phyloP scores from a whole-genome alignment of 345 rosid species.

The Salix udensis region DNA sequence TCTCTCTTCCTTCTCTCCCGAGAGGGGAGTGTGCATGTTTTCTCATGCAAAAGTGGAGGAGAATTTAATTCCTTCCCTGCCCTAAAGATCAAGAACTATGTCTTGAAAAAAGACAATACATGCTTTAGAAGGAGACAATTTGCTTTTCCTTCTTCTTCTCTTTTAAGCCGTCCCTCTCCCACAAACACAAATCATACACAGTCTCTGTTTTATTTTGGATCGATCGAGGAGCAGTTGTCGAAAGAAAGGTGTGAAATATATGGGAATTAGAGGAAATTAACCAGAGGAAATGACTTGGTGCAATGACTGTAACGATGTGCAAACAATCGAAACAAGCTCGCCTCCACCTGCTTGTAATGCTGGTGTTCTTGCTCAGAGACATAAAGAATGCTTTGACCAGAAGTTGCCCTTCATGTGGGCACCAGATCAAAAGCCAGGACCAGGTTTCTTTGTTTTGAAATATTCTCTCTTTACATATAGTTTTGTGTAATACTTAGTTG shows the following conservation, averaged over 20 bases:
- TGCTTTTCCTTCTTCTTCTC: slow-evolving; percentile 29
- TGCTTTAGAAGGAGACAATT: slow-evolving; percentile 45
- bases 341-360: slow-evolving; percentile 23
- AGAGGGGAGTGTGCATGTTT: not conserved
- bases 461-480: too few relatives aligned
- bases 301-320: slow-evolving; percentile 69
- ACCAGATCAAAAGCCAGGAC: slow-evolving; percentile 66
- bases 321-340: slow-evolving; percentile 50
- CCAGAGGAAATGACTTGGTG: slow-evolving; percentile 76
- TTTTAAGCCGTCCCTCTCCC: slow-evolving; percentile 10
- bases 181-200: slow-evolving; percentile 1
- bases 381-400: slow-evolving; percentile 32
- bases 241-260: slow-evolving; percentile 21
- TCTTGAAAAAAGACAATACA: slow-evolving; percentile 22
- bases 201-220: slow-evolving; percentile 32
- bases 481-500: not conserved
- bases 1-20: slow-evolving; percentile 7
- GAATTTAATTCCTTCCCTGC: slow-evolving; percentile 55
- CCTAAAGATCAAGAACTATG: slow-evolving; percentile 35
- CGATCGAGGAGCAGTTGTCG: slow-evolving; percentile 17
- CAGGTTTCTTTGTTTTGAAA: slow-evolving; percentile 33
- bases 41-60: slow-evolving; percentile 26
- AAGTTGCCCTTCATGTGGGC: slow-evolving; percentile 92
- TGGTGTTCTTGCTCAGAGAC: slow-evolving; percentile 21
- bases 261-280: slow-evolving; percentile 33